Evolutionary conservation across 2,329 filamentous ascomycete species (phyloP), one percentile per base, ranked within the genome.

Genomic region (Aspergillus niger): DNA sequence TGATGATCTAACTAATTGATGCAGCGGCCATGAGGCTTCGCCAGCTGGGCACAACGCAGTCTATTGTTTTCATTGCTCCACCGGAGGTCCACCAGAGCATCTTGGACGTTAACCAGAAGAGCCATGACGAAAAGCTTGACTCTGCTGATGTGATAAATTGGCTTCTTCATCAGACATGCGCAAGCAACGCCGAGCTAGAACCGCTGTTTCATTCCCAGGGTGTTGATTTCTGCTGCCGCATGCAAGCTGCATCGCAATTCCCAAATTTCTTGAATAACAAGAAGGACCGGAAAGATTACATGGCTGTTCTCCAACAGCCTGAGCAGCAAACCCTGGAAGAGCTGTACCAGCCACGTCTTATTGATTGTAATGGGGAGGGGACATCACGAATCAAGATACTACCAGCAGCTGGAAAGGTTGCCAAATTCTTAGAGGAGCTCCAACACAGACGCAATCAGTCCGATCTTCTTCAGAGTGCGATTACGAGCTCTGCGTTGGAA

Each of bases 111-210:
- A 69, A 76, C 13, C 59, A 68, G 0, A 79, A 80, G 50, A 62
- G 48, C 0, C 22, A 54, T 0, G 28, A 39, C 0, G 67, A 74
- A 7, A 4, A 3, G 0, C 59, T 83, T 1, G 72, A 82, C 55
- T 86, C 84, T 0, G 69, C 70, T 2, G 79, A 87, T 57, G 83
- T 87, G 8, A 74, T 89, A 1, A 67, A 70, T 3, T 90, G 88
- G 88, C 79, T 90, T 0, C 77, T 91, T 0, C 80, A 88, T 48
- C 85, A 89, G 57, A 89, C 86, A 0, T 91, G 88, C 60, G 72
- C 76, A 7, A 80, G 75, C 0, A 87, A 85, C 20, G 85, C 88
- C 60, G 82, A 88, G 32, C 70, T 89, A 0, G 82, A 84, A 51
- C 78, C 82, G 0, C 75, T 91, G 0, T 86, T 88, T 63, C 77